phyloP scores from a whole-genome alignment of 495 filamentous ascomycete genomes.

The Evansstolkia leycettana region DNA sequence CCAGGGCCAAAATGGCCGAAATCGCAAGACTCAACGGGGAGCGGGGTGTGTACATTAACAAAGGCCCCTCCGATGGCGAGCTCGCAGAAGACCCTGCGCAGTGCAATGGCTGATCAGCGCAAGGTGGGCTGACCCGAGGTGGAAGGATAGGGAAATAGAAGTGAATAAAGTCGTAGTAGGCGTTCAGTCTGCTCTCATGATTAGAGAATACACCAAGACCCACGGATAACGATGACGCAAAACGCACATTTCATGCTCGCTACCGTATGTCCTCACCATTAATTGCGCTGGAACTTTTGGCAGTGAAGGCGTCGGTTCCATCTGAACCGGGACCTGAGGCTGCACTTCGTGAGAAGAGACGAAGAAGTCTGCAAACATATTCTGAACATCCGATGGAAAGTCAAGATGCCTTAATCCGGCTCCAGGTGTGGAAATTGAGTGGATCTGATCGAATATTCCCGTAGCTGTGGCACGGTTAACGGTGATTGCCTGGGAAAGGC shows the following conservation, averaged over 20 bases:
- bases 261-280: slow-evolving; percentile 28
- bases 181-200: slow-evolving; percentile 33
- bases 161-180: slow-evolving; percentile 50
- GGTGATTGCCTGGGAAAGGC: neutral
- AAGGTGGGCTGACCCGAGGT: slow-evolving; percentile 30
- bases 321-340: slow-evolving; percentile 16
- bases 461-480: slow-evolving; percentile 7
- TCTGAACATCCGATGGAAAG: slow-evolving; percentile 22
- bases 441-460: slow-evolving; percentile 31
- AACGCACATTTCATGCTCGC: slow-evolving; percentile 30
- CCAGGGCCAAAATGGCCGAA: slow-evolving; percentile 41
- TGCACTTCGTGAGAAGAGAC: slow-evolving; percentile 11
- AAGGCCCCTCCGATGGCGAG: slow-evolving; percentile 28
- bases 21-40: slow-evolving; percentile 43
- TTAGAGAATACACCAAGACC: slow-evolving; percentile 8
- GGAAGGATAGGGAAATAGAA: slow-evolving; percentile 47
- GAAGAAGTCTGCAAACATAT: slow-evolving; percentile 27
- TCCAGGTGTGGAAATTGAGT: slow-evolving; percentile 30
- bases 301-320: slow-evolving; percentile 22
- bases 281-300: slow-evolving; percentile 14
- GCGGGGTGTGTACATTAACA: slow-evolving; percentile 30
- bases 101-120: slow-evolving; percentile 32
- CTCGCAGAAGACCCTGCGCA: slow-evolving; percentile 27
- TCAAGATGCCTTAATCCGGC: slow-evolving; percentile 31
- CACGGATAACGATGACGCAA: neutral